Evolutionary conservation across 2,329 filamentous ascomycete genomes (phyloP), one percentile per base, ranked within the genome.

Genomic region (Trichoderma sp.): DNA sequence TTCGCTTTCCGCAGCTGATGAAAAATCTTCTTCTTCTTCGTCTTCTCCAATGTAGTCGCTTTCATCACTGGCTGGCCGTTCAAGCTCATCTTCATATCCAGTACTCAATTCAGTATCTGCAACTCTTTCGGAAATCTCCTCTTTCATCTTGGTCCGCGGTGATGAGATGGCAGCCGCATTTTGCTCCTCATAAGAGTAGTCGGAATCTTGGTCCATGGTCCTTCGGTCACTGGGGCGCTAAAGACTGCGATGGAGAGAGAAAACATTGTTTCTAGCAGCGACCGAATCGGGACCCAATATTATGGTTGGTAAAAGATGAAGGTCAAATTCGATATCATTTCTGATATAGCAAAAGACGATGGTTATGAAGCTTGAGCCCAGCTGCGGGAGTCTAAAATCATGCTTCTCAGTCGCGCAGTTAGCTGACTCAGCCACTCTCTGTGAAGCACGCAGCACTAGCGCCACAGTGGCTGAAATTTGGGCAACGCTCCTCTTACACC

Each of bases 151-250:
- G 68, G 74, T 49, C 69, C 70, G 68, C 49, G 71, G 14, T 40
- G 47, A 58, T 55, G 70, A 56, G 29, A 63, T 56, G 31, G 64
- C 55, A 11, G 53, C 35, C 43, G 57, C 24, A 37, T 69, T 61
- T 31, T 40, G 63, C 56, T 72, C 64, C 37, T 74, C 73, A 52
- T 72, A 13, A 24, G 69, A 65, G 60, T 71, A 70, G 63, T 74
- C 72, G 66, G 72, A 69, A 70, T 76, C 74, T 62, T 75, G 71
- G 62, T 79, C 78, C 79, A 80, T 80, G 69, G 61, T 77, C 72
- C 58, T 70, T 69, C 65, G 69, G 74, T 73, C 68, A 64, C 67
- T 69, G 68, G 69, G 70, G 56, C 68, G 74, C 70, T 70, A 70
- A 72, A 43, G 33, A 59, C 59, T 66, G 65, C 71, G 49, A 64